Base-by-base conservation (phyloP, 345 rosid species). In the Pseudoturritis turrita region DNA sequence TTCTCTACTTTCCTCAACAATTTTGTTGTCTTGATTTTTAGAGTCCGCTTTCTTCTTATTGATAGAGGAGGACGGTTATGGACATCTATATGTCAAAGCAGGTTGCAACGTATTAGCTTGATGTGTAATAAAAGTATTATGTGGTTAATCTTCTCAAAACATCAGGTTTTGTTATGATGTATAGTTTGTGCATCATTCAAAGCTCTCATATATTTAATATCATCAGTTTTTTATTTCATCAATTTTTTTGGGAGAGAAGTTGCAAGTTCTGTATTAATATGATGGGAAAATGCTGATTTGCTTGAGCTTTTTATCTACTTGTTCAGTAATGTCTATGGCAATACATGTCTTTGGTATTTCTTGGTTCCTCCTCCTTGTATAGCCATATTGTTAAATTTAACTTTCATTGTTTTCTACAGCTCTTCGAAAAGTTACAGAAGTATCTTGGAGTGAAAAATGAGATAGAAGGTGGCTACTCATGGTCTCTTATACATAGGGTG, bases 391-490 rank as follows among this genome's bases (percentile, higher is more conserved):
- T 29, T 25, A 41, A 71, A 50, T 15, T 29, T 10, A 44, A 4
- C 64, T 45, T 52, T 66, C 58, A 18, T 71, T 22, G 15, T 67
- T 76, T 47, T 62, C 74, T 76, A 46, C 91, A 96, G 99, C 81
- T 92, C 45, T 82, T 84, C 66, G 85, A 81, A 75, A 82, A 81
- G 70, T 77, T 92, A 36, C 89, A 87, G 84, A 85, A 81, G 80
- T 82, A 84, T 76, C 85, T 90, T 57, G 97, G 98, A 59, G 73
- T 66, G 25, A 62, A 73, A 68, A 55, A 68, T 47, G 81, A 78
- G 40, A 0, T 78, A 41, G 75, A 61, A 44, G 78, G 52, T 8
- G 81, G 81, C 53, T 78, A 66, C 59, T 62, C 81, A 6, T 78
- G 74, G 81, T 73, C 81, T 41, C 78, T 78, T 61, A 73, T 78